These are phyloP conservation scores for Diaporthe helianthi DNA, from an alignment of 2,329 filamentous ascomycete species.

Conservation along the genomic window DNA sequence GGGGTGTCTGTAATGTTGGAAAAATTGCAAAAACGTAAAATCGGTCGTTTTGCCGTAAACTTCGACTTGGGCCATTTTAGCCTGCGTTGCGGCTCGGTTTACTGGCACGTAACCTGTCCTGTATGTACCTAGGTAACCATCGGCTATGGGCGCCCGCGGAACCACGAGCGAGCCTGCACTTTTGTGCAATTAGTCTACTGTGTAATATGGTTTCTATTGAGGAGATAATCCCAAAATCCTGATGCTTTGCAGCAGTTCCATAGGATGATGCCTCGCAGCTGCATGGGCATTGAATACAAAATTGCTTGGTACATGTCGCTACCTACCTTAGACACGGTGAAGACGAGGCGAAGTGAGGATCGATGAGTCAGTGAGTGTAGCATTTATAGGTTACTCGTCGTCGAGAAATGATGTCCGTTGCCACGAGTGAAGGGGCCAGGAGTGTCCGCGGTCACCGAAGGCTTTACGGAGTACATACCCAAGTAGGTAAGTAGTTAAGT, in stretches of 20 bases:
- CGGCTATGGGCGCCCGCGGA: constrained; percentile 7
- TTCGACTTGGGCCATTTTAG: no score
- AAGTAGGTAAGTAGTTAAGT: no score
- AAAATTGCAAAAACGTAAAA: no score
- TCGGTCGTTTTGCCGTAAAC: no score
- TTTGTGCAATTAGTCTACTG: not conserved
- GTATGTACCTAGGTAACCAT: not conserved
- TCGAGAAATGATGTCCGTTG: constrained; percentile 3
- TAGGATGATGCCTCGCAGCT: not conserved
- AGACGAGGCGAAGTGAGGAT: constrained; percentile 11
- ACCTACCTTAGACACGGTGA: no score
- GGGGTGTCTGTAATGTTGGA: no score
- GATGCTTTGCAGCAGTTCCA: not conserved
- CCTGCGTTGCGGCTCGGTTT: not conserved
- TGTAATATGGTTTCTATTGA: not conserved
- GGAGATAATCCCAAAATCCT: not conserved
- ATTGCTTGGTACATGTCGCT: not conserved
- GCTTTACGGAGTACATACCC: no score
- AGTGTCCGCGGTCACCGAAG: constrained; percentile 18
- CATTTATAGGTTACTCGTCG: constrained; percentile 15
- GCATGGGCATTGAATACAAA: not conserved
- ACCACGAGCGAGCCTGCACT: not conserved
- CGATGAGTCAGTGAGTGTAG: constrained; percentile 8
- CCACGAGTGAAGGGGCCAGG: not conserved
- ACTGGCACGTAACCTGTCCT: not conserved